phyloP scores from a whole-genome alignment of 2,329 filamentous ascomycete genomes.

The Colletotrichum sp. region DNA sequence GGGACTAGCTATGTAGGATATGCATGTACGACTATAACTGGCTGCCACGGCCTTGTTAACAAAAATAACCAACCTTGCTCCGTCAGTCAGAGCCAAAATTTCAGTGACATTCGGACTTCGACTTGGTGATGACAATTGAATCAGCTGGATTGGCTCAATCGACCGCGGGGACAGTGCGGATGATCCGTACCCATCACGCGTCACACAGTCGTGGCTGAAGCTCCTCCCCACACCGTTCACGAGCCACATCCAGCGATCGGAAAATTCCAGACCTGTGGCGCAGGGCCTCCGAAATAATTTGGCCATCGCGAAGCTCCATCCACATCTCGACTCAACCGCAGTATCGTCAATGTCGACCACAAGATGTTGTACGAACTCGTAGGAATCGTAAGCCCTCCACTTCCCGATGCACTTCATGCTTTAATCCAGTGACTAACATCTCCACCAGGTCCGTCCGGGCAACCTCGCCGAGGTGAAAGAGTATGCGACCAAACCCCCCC shows the following conservation, averaged over 20 bases:
- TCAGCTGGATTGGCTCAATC: conserved; percentile 1
- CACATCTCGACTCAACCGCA: not conserved
- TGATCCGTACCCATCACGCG: not conserved
- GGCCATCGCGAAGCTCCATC: conserved; percentile 8
- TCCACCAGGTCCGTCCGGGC: conserved; percentile 82
- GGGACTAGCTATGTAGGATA: not conserved
- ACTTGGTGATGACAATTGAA: not conserved
- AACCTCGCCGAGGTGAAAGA: conserved; percentile 93
- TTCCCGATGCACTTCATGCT: not conserved
- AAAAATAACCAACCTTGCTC: not conserved
- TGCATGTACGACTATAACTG: not conserved
- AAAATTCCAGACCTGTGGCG: conserved; percentile 13
- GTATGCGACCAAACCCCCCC: conserved; percentile 56
- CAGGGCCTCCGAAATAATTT: conserved; percentile 10
- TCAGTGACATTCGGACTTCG: not conserved
- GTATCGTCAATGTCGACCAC: conserved; percentile 34
- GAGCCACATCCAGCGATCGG: not conserved
- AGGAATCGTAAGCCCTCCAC: conserved; percentile 76
- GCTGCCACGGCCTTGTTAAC: not conserved
- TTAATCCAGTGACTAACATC: not conserved
- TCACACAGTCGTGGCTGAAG: conserved; percentile 7
- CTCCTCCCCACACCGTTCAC: not conserved
- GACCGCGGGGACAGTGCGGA: not conserved
- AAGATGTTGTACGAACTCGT: conserved; percentile 98
- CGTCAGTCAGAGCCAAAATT: not conserved